A percentile compares a stretch with the other conserved stretches of the same genome.
Evolutionary conservation across 805 yeast species (phyloP).

Genomic region (Tetrapisispora nanseiensis): DNA sequence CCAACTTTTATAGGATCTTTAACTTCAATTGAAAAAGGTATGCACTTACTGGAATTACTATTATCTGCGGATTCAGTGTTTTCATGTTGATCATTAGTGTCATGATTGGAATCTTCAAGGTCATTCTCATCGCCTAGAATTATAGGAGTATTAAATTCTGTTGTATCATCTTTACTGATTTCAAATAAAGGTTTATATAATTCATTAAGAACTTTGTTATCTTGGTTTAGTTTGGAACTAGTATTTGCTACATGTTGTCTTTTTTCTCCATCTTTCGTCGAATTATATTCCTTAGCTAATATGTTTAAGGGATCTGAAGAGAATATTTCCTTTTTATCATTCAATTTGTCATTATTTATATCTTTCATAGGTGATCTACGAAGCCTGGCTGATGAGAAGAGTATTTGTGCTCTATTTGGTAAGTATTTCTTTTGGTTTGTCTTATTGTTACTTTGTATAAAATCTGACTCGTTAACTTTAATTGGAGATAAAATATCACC

Average conservation of each 20-base stretch:
- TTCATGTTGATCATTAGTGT: no score
- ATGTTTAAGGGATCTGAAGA: not conserved
- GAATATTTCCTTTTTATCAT: no score
- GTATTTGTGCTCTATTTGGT: slow-evolving; percentile 30
- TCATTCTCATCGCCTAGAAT: no score
- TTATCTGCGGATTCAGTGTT: no score
- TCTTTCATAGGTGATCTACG: slow-evolving; percentile 16
- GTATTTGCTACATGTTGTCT: not conserved
- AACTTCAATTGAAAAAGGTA: slow-evolving; percentile 51
- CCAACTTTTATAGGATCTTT: slow-evolving; percentile 91
- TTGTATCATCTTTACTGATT: not conserved
- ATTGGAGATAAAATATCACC: slow-evolving; percentile 19
- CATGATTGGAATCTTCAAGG: no score
- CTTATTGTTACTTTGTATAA: not conserved
- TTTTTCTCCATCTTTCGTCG: no score
- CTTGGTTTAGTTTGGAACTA: not conserved
- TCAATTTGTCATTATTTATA: not conserved
- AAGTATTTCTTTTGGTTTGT: slow-evolving; percentile 2
- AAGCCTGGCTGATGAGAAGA: slow-evolving; percentile 40
- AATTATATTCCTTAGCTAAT: not conserved
- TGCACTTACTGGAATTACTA: no score
- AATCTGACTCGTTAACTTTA: slow-evolving; percentile 5
- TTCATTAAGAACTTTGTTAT: not conserved
- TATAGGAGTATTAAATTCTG: not conserved
- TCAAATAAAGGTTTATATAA: not conserved